Base-by-base conservation (phyloP, 176 grass and related monocot genomes). In the Stipa capillata region DNA sequence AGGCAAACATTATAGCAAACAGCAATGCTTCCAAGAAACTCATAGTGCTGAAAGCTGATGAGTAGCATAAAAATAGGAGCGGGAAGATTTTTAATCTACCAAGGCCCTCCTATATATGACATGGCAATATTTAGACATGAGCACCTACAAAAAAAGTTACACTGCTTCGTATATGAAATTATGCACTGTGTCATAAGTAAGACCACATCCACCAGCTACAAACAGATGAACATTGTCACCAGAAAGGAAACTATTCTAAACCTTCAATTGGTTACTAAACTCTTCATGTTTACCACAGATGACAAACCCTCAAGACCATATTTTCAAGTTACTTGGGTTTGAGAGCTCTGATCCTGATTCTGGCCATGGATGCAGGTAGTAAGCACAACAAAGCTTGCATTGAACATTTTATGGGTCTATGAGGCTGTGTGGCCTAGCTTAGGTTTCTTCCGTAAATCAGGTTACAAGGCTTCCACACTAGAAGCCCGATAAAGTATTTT, bases 311-410 rank as follows among this genome's bases (percentile, higher is more conserved):
- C 13, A 23, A n/a, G 59, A 79, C 14, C 7, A n/a, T n/a, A 18
- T 79, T 79, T 79, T 80, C 18, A 11, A 57, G 35, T 69, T 69
- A 56, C 37, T 57, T 80, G 64, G 16, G 18, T 69, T 80, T 69
- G 16, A 57, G 36, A 80, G 11, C 15, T 23, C 50, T 39, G 44
- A 51, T 51, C 21, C n/a, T 66, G 9, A 53, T 53, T 40, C 47
- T 32, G 9, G 12, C 28, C 27, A 24, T 14, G 17, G n/a, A n/a
- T n/a, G n/a, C n/a, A n/a, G n/a, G n/a, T n/a, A n/a, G n/a, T n/a
- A 37, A 69, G 10, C 37, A n/a, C 34, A 75, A 65, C 7, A 52
- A 44, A n/a, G n/a, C n/a, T n/a, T n/a, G n/a, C n/a, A n/a, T n/a
- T n/a, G n/a, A n/a, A 21, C 32, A 73, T 54, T 39, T 79, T 65